Base-by-base conservation (phyloP, 805 yeast species). In the Teunomyces pallodes region DNA sequence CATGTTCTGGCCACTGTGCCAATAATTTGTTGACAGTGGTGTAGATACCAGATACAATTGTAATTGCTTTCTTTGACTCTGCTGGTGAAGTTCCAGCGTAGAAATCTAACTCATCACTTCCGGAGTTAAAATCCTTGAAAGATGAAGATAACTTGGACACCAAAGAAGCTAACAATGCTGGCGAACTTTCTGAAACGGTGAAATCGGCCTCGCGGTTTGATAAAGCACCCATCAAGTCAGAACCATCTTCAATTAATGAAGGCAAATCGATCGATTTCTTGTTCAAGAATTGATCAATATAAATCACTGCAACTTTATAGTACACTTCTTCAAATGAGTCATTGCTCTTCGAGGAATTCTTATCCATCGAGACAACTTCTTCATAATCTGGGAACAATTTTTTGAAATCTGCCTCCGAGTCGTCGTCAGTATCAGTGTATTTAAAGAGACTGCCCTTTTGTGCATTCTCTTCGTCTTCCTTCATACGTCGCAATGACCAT, bases 1-100 rank as follows among this genome's bases (percentile, higher is more conserved):
- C 94, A 71, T 95, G 96, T 58, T 95, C 99, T 0, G 98, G 97
- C 96, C 97, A 94, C 59, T 83, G 81, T 24, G 66, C 66, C 9
- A 86, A 63, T 9, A 89, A 64, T 3, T 66, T 68, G 6, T 62
- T 53, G 3, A 82, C 81, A 12, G 58, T 54, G 5, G 48, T 50
- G 36, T 61, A 52, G 7, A 72, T 49, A 0, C 55, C 52, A 1
- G 80, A 62, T 3, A 71, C 66, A 0, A 85, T 59, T 1, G 56
- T 59, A 39, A 83, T 79, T 1, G 96, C 88, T 33, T 63, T 69
- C 47, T 76, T 77, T 2, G 86, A 78, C 58, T 90, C 96, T 7
- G 61, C 61, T 4, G 82, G 71, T 39, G 82, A 78, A 17, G 78
- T 72, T 7, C 84, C 91, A 41, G 70, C 70, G 64, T 92, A 92